Evolutionary conservation across 495 filamentous ascomycete genomes (phyloP).

Genomic region (Endocarpon pusillum): DNA sequence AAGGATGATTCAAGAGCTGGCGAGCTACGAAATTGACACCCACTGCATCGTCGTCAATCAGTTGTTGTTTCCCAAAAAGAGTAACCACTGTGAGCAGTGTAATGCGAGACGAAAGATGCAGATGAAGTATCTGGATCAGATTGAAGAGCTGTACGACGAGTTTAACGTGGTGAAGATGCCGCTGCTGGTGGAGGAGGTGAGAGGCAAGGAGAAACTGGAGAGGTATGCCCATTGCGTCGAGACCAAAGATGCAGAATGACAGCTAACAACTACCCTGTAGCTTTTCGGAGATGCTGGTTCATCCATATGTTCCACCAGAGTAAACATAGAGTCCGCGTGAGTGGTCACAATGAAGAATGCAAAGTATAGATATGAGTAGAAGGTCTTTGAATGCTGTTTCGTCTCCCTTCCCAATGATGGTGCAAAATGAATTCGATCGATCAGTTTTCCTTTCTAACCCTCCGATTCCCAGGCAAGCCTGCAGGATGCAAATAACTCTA

Average conservation of each 20-base stretch:
- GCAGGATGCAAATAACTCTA: too few relatives aligned
- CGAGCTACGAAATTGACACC: constrained; percentile 85
- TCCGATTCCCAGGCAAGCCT: too few relatives aligned
- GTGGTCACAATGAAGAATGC: too few relatives aligned
- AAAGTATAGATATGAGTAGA: too few relatives aligned
- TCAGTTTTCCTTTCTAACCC: too few relatives aligned
- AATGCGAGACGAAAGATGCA: constrained; percentile 94
- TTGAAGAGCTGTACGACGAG: constrained; percentile 95
- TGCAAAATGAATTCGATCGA: too few relatives aligned
- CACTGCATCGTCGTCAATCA: constrained; percentile 98
- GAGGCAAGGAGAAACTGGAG: constrained; percentile 85
- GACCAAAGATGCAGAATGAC: constrained; percentile 1
- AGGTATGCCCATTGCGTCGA: too few relatives aligned
- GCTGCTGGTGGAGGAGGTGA: constrained; percentile 80
- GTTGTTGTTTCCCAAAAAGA: constrained; percentile 77
- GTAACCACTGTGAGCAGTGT: constrained; percentile 84
- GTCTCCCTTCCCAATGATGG: too few relatives aligned
- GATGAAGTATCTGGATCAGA: constrained; percentile 98
- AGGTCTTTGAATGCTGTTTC: too few relatives aligned
- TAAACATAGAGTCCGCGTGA: constrained; percentile 15
- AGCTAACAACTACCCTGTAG: constrained; percentile 17
- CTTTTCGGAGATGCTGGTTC: constrained; percentile 85
- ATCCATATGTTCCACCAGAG: constrained; percentile 66
- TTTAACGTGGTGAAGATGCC: constrained; percentile 99
- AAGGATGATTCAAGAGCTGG: constrained; percentile 97